Evolutionary conservation across 2,329 filamentous ascomycete genomes (phyloP).

Genomic region (Talaromyces pinophilus): DNA sequence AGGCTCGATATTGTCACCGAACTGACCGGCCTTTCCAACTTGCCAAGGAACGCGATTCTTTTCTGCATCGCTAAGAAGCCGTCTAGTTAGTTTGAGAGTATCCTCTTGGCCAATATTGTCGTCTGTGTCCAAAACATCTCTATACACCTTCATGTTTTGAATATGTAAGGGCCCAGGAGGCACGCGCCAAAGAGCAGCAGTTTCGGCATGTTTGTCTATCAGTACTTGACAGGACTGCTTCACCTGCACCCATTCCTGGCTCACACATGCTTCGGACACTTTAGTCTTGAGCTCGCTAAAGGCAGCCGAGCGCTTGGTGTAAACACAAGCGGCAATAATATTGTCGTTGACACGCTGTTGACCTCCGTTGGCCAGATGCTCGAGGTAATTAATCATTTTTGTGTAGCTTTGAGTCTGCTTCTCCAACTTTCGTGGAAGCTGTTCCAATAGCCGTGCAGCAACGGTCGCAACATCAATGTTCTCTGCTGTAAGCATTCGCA

Average conservation of each 20-base stretch:
- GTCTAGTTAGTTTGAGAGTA: background rate
- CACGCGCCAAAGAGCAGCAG: slow-evolving; percentile 2
- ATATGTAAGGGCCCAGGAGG: background rate
- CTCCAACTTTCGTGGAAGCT: slow-evolving; percentile 14
- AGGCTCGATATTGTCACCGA: background rate
- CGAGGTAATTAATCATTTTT: slow-evolving; percentile 13
- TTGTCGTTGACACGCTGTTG: slow-evolving; percentile 13
- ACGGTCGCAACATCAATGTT: slow-evolving; percentile 2
- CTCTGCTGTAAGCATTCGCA: slow-evolving; percentile 5
- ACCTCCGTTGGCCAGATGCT: slow-evolving; percentile 19
- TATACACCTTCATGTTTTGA: background rate
- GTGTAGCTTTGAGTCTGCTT: slow-evolving; percentile 18
- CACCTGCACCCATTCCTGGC: slow-evolving; percentile 8
- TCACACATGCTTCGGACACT: slow-evolving; percentile 13
- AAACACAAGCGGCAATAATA: slow-evolving; percentile 8
- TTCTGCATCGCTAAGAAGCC: background rate
- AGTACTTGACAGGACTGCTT: slow-evolving; percentile 18
- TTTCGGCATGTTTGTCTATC: slow-evolving; percentile 13
- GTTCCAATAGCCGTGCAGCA: slow-evolving; percentile 15
- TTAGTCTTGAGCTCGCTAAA: slow-evolving; percentile 18
- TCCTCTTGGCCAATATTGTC: background rate
- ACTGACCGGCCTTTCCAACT: background rate
- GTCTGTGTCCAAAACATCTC: background rate
- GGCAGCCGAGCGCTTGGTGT: slow-evolving; percentile 19
- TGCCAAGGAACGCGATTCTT: background rate